Evolutionary conservation across 257 asterid genomes (phyloP).

Genomic region (Penstemon eatonii): DNA sequence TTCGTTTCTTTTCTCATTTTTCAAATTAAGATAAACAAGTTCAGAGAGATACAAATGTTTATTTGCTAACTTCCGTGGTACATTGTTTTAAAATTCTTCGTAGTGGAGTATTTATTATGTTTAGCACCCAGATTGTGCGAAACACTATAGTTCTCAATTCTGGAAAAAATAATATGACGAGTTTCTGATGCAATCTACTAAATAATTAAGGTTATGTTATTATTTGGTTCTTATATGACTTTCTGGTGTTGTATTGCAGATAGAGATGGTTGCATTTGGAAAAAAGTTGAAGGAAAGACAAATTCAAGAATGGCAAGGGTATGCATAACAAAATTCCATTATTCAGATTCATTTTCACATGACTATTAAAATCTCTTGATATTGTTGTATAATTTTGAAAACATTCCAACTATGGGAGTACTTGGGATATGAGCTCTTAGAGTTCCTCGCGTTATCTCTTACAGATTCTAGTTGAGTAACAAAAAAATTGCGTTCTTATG

Average conservation of each 20-base stretch:
- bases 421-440: constrained; percentile 17
- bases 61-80: neutral
- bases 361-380: constrained; percentile 7
- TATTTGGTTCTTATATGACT: constrained; percentile 18
- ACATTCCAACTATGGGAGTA: constrained; percentile 18
- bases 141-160: too few species aligned
- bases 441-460: neutral
- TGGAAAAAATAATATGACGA: neutral
- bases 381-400: neutral
- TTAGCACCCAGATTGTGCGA: too few species aligned
- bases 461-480: neutral
- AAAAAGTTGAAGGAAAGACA: constrained; percentile 87
- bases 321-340: constrained; percentile 21
- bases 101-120: too few species aligned
- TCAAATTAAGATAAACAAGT: too few species aligned
- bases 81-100: too few species aligned
- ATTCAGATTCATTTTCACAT: neutral
- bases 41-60: neutral
- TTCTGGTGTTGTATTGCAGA: constrained; percentile 31
- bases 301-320: constrained; percentile 93
- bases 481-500: constrained; percentile 11
- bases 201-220: neutral
- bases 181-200: constrained; percentile 1
- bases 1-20: neutral
- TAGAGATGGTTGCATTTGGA: constrained; percentile 87